phyloP scores from a whole-genome alignment of 768 basidiomycete species.

The Lepiota venenata region DNA sequence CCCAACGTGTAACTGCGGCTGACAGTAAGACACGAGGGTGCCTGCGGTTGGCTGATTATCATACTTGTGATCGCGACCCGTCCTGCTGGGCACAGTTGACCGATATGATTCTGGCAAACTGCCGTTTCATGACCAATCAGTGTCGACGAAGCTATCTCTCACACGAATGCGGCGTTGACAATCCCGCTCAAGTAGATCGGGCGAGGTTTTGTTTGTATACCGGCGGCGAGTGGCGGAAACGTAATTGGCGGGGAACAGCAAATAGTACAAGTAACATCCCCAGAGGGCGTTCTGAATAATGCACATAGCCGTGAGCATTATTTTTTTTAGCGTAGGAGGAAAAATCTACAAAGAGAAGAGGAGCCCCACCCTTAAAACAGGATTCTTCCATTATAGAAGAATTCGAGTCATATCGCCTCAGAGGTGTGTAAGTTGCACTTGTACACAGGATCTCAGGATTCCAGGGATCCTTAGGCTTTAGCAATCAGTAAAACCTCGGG shows the following conservation, averaged over 20 bases:
- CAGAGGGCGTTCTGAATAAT: not conserved
- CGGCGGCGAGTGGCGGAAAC: not conserved
- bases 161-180: not conserved
- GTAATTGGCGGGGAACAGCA: not conserved
- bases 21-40: slow-evolving; percentile 3
- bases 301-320: not conserved
- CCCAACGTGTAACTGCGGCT: slow-evolving; percentile 15
- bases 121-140: not conserved
- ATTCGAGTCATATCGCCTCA: slow-evolving; percentile 8
- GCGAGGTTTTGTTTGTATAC: not conserved
- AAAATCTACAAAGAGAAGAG: not conserved
- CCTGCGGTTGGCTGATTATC: slow-evolving; percentile 1
- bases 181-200: not conserved
- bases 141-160: not conserved
- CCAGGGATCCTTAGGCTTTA: not conserved
- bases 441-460: slow-evolving; percentile 5
- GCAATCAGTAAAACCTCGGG: not conserved
- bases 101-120: not conserved
- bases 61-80: slow-evolving; percentile 11
- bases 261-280: not conserved
- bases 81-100: slow-evolving; percentile 6
- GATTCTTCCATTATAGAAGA: slow-evolving; percentile 5
- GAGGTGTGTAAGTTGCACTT: not conserved
- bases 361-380: slow-evolving; percentile 2
- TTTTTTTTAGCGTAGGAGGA: not conserved